Evolutionary conservation across 495 filamentous ascomycete genomes (phyloP).

Genomic region (Durotheca rogersii): DNA sequence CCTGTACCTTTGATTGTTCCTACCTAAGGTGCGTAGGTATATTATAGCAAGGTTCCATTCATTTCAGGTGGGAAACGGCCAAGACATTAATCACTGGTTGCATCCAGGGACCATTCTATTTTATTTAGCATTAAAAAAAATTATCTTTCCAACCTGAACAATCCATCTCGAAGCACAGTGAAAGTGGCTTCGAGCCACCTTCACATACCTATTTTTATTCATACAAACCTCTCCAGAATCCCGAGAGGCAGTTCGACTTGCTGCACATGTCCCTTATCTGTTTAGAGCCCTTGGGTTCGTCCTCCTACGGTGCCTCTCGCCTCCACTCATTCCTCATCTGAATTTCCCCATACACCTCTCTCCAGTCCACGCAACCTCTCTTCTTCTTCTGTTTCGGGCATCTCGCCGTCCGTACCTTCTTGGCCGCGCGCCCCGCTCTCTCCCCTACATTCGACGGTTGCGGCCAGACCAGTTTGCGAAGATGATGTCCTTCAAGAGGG

Average conservation of each 20-base stretch:
- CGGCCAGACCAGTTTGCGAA: constrained; percentile 15
- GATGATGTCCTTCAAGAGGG: constrained; percentile 69
- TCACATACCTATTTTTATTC: constrained; percentile 3
- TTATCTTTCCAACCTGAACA: background rate
- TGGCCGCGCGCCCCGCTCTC: background rate
- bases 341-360: constrained; percentile 23
- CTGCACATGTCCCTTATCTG: constrained; percentile 7
- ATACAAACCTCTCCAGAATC: constrained; percentile 2
- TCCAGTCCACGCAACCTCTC: constrained; percentile 4
- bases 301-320: constrained; percentile 2
- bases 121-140: no score
- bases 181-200: constrained; percentile 18
- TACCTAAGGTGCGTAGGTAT: no score
- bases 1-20: no score
- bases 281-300: background rate
- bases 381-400: constrained; percentile 6
- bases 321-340: constrained; percentile 5
- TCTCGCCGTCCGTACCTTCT: constrained; percentile 1
- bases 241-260: constrained; percentile 3
- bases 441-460: background rate
- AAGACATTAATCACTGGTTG: constrained; percentile 22
- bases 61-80: constrained; percentile 6
- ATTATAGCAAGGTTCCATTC: no score
- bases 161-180: constrained; percentile 2
- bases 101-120: constrained; percentile 6